Base-by-base conservation (phyloP, 495 filamentous ascomycete genomes). In the Aspergillus hancockii region DNA sequence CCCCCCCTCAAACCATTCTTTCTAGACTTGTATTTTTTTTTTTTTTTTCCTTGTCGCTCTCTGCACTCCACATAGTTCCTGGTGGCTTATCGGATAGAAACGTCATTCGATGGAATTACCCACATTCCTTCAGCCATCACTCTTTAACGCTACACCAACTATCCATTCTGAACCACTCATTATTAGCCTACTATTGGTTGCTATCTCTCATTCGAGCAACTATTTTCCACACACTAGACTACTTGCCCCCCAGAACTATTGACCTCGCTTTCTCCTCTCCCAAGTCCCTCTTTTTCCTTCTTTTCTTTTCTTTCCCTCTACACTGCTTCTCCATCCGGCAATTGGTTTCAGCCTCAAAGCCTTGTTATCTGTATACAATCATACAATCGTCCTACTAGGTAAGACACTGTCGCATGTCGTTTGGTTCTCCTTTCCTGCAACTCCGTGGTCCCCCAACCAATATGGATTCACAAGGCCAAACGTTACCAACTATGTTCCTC, bases 51-150 rank as follows among this genome's bases (percentile, higher is more conserved):
- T 22, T 46, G 5, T 46, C 36, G 7, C 14, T 16, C n/a, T 16
- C 12, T 32, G 18, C 19, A 4, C 16, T 23, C 4, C 21, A 23
- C 43, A 23, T 47, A 21, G 6, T 3, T 23, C 23, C 43, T 23
- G 3, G 18, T 47, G 43, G 21, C 21, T 47, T 9, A 47, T 47
- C 19, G 8, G 43, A 22, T 3, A 8, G 13, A 16, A 22, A 47
- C 43, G 51, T 23, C 32, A 53, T 53, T 53, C 34, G 51, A 19
- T 9, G 14, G 8, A 40, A 40, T 36, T 40, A 53, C 51, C 51
- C 51, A 53, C 51, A 53, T 53, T 53, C 51, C 32, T 53, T 53
- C 32, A 53, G 32, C 34, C 19, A 53, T 38, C 32, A 40, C 51
- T 52, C 28, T 10, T 38, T 38, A 21, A 38, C 31, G 31, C 50